Percentiles rank a stretch among this genome's conserved stretches.
Conservation (phyloP, 192 early-diverging fungal species). For the Backusella psychrophila region DNA sequence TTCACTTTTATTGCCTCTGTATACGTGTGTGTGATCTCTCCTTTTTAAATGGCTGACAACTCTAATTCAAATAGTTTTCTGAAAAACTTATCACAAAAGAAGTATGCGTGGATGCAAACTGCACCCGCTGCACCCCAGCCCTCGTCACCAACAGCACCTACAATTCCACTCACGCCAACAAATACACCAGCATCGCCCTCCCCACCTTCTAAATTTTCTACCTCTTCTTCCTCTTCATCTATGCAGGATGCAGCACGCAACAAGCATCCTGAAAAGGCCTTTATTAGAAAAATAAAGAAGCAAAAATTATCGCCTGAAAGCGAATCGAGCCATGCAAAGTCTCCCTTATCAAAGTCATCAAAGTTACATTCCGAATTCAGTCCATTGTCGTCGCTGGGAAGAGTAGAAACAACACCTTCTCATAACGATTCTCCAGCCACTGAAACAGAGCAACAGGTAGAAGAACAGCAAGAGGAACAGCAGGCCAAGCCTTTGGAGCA, state of each 20-base stretch:
- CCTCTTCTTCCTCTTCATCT: background rate
- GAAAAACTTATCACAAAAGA: constrained; percentile 34
- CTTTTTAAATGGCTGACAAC: constrained; percentile 13
- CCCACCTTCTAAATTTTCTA: background rate
- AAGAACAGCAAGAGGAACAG: background rate
- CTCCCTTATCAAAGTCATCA: background rate
- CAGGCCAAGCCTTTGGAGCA: background rate
- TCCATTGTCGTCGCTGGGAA: background rate
- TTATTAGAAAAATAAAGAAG: constrained; percentile 4
- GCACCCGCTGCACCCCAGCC: background rate
- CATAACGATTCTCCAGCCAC: background rate
- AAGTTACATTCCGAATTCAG: background rate
- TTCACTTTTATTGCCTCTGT: background rate
- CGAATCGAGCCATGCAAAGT: background rate
- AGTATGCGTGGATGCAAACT: constrained; percentile 36
- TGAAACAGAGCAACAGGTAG: background rate
- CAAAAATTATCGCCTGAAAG: constrained; percentile 13
- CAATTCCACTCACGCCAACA: background rate
- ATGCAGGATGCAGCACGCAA: background rate
- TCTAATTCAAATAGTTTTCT: constrained; percentile 21
- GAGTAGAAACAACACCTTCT: background rate
- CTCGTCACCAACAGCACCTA: background rate
- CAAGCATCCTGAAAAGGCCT: constrained; percentile 1
- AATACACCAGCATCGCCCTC: background rate
- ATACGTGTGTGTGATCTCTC: background rate